Conservation (phyloP, 129 eudicot species). For the Dittrichia graveolens region DNA sequence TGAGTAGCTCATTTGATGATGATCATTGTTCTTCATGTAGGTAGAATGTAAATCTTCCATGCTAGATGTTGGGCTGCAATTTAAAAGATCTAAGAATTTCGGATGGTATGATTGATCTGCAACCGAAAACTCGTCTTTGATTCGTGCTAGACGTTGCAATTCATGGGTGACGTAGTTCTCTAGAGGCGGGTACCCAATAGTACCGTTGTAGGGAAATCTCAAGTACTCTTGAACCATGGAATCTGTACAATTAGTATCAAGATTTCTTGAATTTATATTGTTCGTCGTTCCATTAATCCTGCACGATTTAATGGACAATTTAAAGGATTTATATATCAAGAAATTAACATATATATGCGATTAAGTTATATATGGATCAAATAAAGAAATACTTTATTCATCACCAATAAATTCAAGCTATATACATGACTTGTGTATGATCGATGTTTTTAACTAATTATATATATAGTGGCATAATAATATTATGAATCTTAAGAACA, state of each 20-base stretch:
- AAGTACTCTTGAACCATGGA: constrained; percentile 51
- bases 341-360: constrained; percentile 18
- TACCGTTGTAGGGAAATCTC: constrained; percentile 41
- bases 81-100: constrained; percentile 52
- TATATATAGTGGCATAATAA: constrained; percentile 9
- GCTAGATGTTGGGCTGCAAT: constrained; percentile 46
- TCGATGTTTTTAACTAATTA: background rate
- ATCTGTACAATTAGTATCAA: background rate
- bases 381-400: constrained; percentile 6
- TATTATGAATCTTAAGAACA: constrained; percentile 27
- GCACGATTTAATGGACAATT: background rate
- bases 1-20: constrained; percentile 31
- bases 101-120: constrained; percentile 38
- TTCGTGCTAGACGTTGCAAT: constrained; percentile 41
- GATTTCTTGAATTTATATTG: constrained; percentile 33
- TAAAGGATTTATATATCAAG: too few relatives aligned
- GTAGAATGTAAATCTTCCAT: constrained; percentile 35
- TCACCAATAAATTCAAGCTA: constrained; percentile 9
- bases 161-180: constrained; percentile 37
- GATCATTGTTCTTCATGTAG: constrained; percentile 38
- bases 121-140: constrained; percentile 51
- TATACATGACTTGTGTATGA: constrained; percentile 18
- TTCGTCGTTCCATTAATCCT: constrained; percentile 14
- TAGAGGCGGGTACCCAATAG: constrained; percentile 25
- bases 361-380: constrained; percentile 2